phyloP scores from a whole-genome alignment of 345 rosid genomes.

The Chamaenerion angustifolium region DNA sequence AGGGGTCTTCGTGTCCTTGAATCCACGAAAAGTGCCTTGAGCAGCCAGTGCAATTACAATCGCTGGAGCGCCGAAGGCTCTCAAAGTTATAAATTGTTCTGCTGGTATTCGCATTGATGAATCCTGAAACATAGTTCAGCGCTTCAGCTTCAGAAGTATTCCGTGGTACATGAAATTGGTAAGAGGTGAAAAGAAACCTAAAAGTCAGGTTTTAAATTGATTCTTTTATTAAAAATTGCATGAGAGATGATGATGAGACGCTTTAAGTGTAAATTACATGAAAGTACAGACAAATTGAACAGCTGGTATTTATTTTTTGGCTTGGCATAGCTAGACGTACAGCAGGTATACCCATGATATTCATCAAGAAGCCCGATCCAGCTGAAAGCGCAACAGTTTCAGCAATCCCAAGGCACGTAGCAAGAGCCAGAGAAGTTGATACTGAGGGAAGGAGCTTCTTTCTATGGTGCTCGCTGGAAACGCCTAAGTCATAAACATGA shows the following conservation, averaged over 20 bases:
- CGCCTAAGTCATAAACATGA: constrained; percentile 11
- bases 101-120: constrained; percentile 83
- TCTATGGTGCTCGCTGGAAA: constrained; percentile 12
- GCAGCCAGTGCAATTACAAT: constrained; percentile 92
- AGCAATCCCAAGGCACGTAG: constrained; percentile 67
- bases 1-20: constrained; percentile 86
- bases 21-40: constrained; percentile 90
- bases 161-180: not conserved
- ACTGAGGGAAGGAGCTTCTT: constrained; percentile 60
- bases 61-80: constrained; percentile 90
- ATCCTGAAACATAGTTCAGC: constrained; percentile 35
- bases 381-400: constrained; percentile 61
- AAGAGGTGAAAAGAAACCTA: not conserved
- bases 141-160: not conserved
- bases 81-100: constrained; percentile 57
- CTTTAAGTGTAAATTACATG: not conserved
- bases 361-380: constrained; percentile 71
- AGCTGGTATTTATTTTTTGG: constrained; percentile 1
- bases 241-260: too few species aligned
- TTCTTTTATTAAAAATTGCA: too few species aligned
- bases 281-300: not conserved
- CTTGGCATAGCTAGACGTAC: constrained; percentile 41
- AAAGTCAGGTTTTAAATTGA: too few species aligned
- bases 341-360: constrained; percentile 84
- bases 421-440: constrained; percentile 72